These are phyloP conservation scores for Albizia julibrissin DNA, from an alignment of 306 rosid species.

Conservation along the genomic window DNA sequence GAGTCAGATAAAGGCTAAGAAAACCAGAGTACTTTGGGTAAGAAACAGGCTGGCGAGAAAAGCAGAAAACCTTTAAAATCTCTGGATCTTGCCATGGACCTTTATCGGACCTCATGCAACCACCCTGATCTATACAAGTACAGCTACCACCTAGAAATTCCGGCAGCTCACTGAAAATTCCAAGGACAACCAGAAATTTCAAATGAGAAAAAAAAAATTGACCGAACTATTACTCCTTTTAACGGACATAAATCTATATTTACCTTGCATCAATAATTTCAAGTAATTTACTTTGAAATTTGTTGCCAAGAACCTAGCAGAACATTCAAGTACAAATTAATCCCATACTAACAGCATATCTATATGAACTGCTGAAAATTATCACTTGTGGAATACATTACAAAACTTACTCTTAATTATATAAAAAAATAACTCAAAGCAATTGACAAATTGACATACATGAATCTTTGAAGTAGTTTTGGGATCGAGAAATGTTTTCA, in stretches of 20 bases:
- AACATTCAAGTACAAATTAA: slow-evolving; percentile 37
- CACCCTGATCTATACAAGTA: slow-evolving; percentile 72
- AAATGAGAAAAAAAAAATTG: slow-evolving; percentile 16
- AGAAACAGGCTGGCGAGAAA: slow-evolving; percentile 16
- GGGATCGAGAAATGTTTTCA: slow-evolving; percentile 86
- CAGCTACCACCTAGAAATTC: slow-evolving; percentile 88
- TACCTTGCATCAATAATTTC: slow-evolving; percentile 85
- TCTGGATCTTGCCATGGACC: slow-evolving; percentile 93
- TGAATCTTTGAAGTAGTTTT: slow-evolving; percentile 85
- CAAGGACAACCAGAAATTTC: slow-evolving; percentile 30
- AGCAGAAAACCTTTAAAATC: slow-evolving; percentile 66
- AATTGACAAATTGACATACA: slow-evolving; percentile 54
- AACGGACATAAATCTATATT: slow-evolving; percentile 19
- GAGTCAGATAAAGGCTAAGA: slow-evolving; percentile 27
- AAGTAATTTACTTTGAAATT: slow-evolving; percentile 74
- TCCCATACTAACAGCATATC: slow-evolving; percentile 9
- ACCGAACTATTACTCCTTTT: slow-evolving; percentile 17
- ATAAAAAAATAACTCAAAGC: neutral
- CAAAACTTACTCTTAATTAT: slow-evolving; percentile 9
- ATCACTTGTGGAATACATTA: slow-evolving; percentile 23
- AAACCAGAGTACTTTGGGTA: slow-evolving; percentile 12
- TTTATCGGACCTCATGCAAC: slow-evolving; percentile 86
- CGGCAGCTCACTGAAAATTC: slow-evolving; percentile 75
- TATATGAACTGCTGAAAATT: slow-evolving; percentile 18
- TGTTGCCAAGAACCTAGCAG: slow-evolving; percentile 82